Base-by-base conservation (phyloP, 106 monocot genomes). In the Vanilla planifolia region DNA sequence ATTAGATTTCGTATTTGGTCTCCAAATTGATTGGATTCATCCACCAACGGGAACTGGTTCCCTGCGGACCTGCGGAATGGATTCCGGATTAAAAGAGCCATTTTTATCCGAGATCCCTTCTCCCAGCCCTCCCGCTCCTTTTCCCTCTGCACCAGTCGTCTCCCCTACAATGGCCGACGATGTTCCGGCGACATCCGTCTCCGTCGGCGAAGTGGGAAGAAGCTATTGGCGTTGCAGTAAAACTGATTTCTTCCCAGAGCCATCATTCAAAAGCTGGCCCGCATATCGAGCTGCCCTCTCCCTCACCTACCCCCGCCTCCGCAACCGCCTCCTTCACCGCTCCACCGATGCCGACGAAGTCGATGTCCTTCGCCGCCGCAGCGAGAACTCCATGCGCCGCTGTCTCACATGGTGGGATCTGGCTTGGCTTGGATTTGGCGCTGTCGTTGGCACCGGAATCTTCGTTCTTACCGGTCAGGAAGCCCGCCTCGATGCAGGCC, bases 341-440 rank as follows among this genome's bases (percentile, higher is more conserved):
- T 73, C 81, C 55, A n/a, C 23, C 19, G 64, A 63, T 9, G 40
- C 68, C 36, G 46, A 47, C 35, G 81, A 82, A 66, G 57, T 75
- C 4, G 59, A 53, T 39, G 6, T 25, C 19, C 55, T 76, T 45
- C 68, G 75, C 0, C n/a, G 23, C 13, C 76, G 67, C 21, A 69
- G 68, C 55, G 73, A 48, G 46, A 30, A 68, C 64, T 64, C 68
- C 28, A 76, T 82, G 81, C 60, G 51, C 22, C 67, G 76, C 9
- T 72, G 72, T 55, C 75, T 82, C 61, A 59, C 43, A 6, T 82
- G 81, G 81, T 73, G 72, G 72, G 81, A 82, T 64, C 73, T 82
- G 65, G 66, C 55, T 59, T 76, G 76, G 81, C 66, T 82, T 37
- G 81, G 81, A 5, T 73, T 82, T 50, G 81, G 81, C 60, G 63